Evolutionary conservation across 352 stramenopile genomes (phyloP), one percentile per base, ranked within the genome.

Genomic region (Phytophthora syringae): DNA sequence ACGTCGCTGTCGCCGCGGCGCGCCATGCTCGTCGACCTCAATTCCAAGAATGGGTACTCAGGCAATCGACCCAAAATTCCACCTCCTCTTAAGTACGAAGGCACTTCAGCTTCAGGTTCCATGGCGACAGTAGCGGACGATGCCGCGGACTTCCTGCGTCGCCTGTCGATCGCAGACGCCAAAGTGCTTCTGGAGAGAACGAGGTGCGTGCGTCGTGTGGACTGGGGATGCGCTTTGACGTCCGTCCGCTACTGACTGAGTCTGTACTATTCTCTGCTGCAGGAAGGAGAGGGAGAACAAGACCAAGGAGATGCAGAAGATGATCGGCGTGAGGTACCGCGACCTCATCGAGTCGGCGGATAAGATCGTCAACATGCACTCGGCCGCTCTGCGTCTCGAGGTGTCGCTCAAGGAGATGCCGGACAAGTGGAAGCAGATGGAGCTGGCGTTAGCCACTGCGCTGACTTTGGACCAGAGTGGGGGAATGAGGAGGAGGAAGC

Each of bases 341-440:
- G 91, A 98, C 58, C 75, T 98, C 12, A 98, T 98, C 62, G 90
- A 97, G 57, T 97, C 92, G 28, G 92, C 92, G 1, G 92, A 98
- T 72, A 93, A 93, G 64, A 97, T 98, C 45, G 84, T 97, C 12
- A 95, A 79, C 30, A 98, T 98, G 92, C 90, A 97, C 62, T 93
- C 94, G 54, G 84, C 86, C 2, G 86, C 89, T 11, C 64, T 95
- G 56, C 79, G 79, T n/a, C 78, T 96, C 15, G 86, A 94, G 44
- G 73, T 80, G 32, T 89, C 86, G 15, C 72, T 96, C 11, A 86
- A 92, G 57, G 86, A 96, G 57, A 93, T 96, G 88, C 85, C 88
- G 0, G 66, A 82, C n/a, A 80, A 88, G 60, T 96, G 88, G 88
- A 82, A 82, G 25, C 61, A 72, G 27, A 84, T 94, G 57, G 83